These are phyloP conservation scores for Brettanomyces sp. DNA, from an alignment of 805 yeast species.

Conservation along the genomic window DNA sequence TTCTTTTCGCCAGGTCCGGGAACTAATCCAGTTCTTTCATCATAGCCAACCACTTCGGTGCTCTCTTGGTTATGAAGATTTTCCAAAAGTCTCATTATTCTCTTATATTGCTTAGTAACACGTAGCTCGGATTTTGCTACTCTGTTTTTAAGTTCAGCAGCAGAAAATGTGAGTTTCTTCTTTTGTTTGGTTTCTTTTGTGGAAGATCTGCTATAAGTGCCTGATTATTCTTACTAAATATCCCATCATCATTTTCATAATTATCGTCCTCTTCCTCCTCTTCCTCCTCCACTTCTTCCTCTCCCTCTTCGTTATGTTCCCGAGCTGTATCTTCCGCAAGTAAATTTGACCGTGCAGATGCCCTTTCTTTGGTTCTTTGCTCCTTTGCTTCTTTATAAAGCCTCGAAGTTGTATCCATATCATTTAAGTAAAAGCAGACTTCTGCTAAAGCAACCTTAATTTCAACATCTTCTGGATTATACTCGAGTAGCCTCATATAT, in stretches of 20 bases:
- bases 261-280: constrained; percentile 12
- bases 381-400: constrained; percentile 46
- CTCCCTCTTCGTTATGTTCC: constrained; percentile 16
- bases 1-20: background rate
- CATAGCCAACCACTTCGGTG: constrained; percentile 16
- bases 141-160: constrained; percentile 20
- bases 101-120: constrained; percentile 35
- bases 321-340: constrained; percentile 5
- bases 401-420: constrained; percentile 44
- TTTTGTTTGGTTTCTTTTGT: constrained; percentile 14
- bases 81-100: constrained; percentile 41
- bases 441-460: constrained; percentile 75
- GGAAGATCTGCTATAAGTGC: constrained; percentile 26
- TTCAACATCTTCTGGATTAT: constrained; percentile 59
- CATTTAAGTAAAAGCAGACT: constrained; percentile 58
- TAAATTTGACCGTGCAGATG: constrained; percentile 18
- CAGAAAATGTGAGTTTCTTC: constrained; percentile 13
- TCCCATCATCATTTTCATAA: constrained; percentile 15
- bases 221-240: constrained; percentile 10
- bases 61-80: constrained; percentile 24
- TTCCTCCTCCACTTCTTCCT: background rate
- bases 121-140: constrained; percentile 24
- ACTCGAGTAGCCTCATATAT: constrained; percentile 42
- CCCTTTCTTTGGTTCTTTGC: constrained; percentile 26
- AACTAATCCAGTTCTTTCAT: background rate